Evolutionary conservation across 768 basidiomycete genomes (phyloP).

Genomic region (Mycena belliarum): DNA sequence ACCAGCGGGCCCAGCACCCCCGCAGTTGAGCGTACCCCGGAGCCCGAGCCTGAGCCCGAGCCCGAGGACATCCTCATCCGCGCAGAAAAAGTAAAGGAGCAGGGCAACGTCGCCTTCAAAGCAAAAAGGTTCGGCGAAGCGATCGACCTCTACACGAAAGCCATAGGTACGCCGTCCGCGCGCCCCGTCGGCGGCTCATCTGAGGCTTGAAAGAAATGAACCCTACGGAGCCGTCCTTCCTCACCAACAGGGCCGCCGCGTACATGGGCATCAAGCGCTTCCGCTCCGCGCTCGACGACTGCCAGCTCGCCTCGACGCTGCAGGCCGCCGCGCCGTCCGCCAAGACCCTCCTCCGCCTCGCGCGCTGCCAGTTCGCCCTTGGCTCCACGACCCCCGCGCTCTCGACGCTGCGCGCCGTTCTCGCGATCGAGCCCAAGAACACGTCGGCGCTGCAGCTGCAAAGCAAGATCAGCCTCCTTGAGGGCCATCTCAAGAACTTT

Average conservation of each 20-base stretch:
- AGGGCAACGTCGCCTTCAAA: constrained; percentile 78
- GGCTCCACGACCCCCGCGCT: constrained; percentile 69
- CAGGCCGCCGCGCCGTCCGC: constrained; percentile 62
- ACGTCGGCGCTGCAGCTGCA: constrained; percentile 59
- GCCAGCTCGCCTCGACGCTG: constrained; percentile 69
- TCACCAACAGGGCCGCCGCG: constrained; percentile 86
- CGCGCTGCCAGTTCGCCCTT: constrained; percentile 80
- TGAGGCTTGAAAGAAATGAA: constrained; percentile 47
- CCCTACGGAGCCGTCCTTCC: constrained; percentile 68
- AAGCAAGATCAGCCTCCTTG: constrained; percentile 59
- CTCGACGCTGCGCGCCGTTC: constrained; percentile 61
- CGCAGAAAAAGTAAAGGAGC: constrained; percentile 69
- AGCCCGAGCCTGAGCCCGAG: constrained; percentile 18
- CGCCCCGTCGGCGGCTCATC: neutral
- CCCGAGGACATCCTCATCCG: constrained; percentile 39
- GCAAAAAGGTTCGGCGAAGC: constrained; percentile 63
- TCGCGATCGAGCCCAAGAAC: constrained; percentile 65
- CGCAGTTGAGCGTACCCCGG: constrained; percentile 5
- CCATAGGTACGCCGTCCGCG: constrained; percentile 53
- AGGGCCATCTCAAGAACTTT: constrained; percentile 67
- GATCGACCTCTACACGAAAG: constrained; percentile 73
- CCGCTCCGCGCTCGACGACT: constrained; percentile 73
- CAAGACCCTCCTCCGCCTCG: constrained; percentile 82
- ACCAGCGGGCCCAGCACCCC: constrained; percentile 17
- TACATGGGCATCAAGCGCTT: constrained; percentile 82